These are phyloP conservation scores for Citrus sp. DNA, from an alignment of 345 rosid genomes.

Conservation along the genomic window DNA sequence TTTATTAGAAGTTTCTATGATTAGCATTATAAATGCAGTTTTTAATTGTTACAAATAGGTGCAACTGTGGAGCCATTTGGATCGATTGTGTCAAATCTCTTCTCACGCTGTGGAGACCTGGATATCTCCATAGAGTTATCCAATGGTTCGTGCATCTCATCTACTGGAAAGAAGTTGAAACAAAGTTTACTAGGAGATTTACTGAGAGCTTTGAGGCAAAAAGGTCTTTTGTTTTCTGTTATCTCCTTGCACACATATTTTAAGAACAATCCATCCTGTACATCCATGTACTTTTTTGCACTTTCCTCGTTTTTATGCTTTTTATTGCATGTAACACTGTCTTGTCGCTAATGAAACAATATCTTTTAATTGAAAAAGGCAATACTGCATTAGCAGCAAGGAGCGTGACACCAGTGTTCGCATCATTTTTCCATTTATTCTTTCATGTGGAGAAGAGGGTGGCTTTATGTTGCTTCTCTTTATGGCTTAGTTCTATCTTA, in stretches of 20 bases:
- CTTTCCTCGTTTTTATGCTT: neutral
- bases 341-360: neutral
- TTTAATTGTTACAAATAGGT: conserved; percentile 43
- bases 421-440: neutral
- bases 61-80: conserved; percentile 91
- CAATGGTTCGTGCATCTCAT: conserved; percentile 50
- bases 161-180: conserved; percentile 68
- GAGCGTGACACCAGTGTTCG: neutral
- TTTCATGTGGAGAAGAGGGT: neutral
- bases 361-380: neutral
- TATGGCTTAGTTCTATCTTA: conserved; percentile 7
- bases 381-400: neutral
- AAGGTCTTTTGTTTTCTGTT: conserved; percentile 33
- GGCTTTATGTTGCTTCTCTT: neutral
- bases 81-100: conserved; percentile 83
- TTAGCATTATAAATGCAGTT: neutral
- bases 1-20: neutral
- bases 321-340: neutral
- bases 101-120: conserved; percentile 74
- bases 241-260: neutral
- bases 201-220: conserved; percentile 50
- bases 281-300: neutral
- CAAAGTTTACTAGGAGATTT: conserved; percentile 54
- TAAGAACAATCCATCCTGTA: neutral
- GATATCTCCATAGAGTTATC: conserved; percentile 69